Base-by-base conservation (phyloP, 208 protist genomes). In the Trypanosoma grayi region DNA sequence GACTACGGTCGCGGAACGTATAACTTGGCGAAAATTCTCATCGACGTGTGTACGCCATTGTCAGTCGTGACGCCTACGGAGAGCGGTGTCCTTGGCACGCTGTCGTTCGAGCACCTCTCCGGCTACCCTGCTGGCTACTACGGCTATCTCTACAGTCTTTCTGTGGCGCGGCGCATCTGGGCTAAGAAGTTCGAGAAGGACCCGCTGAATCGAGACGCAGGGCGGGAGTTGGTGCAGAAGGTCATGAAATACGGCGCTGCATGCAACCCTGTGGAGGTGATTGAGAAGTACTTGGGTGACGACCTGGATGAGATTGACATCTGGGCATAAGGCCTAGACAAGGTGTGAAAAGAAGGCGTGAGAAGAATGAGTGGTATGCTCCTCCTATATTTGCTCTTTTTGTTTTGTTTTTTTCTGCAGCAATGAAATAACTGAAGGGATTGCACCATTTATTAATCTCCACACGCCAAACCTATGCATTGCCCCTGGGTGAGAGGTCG, bases 111-210 rank as follows among this genome's bases (percentile, higher is more conserved):
- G 68, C 93, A 97, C 63, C 71, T 97, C 22, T 91, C 77, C 11
- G 86, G 83, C 24, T 97, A 97, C 70, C 91, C 91, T 11, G 93
- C 83, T 0, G 86, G 80, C 20, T 97, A 97, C 75, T 97, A 97
- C 62, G 85, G 86, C 34, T 97, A 97, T 45, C 78, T 95, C 14
- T 97, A 97, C 78, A 94, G 84, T 61, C 79, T 89, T n/a, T 83
- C 77, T 28, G 78, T 95, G 8, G 89, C 89, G 20, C 83, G 81
- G 0, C 84, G 88, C 25, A 94, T 97, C 55, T 97, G 93, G 91
- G 52, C 78, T 7, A 89, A 88, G 55, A 95, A 95, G 62, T 97
- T 96, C 34, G 81, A 79, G 58, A 68, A 65, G 44, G 75, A 97
- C 60, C 90, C 93, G 8, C 75, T 97, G 10, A 97, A 92, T 66